Conservation (phyloP, 805 yeast genomes). For the Lipomyces mesembrius region DNA sequence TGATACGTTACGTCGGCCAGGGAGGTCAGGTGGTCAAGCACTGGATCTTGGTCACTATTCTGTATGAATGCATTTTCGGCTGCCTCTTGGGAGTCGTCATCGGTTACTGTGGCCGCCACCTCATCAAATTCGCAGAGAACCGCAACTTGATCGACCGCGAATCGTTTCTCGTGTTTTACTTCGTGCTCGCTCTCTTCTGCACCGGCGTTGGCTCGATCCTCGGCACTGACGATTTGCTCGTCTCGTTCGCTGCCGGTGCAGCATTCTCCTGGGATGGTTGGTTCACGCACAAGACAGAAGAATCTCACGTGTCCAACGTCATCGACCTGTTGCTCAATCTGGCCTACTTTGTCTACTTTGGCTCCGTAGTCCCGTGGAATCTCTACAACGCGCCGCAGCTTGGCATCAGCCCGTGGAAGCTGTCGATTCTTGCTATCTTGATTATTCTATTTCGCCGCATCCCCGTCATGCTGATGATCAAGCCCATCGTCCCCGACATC, state of each 20-base stretch:
- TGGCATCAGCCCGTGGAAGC: constrained; percentile 79
- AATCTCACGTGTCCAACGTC: constrained; percentile 85
- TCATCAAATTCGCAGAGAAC: constrained; percentile 74
- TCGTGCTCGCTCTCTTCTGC: constrained; percentile 78
- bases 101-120: constrained; percentile 72
- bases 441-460: constrained; percentile 76
- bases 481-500: constrained; percentile 83
- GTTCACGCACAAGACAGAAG: constrained; percentile 81
- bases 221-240: constrained; percentile 87
- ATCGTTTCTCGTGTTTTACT: constrained; percentile 82
- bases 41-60: constrained; percentile 75
- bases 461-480: constrained; percentile 76
- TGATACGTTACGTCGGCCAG: constrained; percentile 68
- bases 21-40: constrained; percentile 73
- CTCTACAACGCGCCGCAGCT: constrained; percentile 64
- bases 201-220: constrained; percentile 88
- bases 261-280: constrained; percentile 94
- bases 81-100: constrained; percentile 70
- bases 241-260: constrained; percentile 90
- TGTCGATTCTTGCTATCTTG: constrained; percentile 73
- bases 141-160: constrained; percentile 79
- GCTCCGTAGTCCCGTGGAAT: constrained; percentile 89
- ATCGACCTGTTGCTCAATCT: constrained; percentile 81
- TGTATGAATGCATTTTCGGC: constrained; percentile 84
- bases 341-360: constrained; percentile 86